Evolutionary conservation across 495 filamentous ascomycete species (phyloP), one percentile per base, ranked within the genome.

Genomic region (Penicillium lividum): DNA sequence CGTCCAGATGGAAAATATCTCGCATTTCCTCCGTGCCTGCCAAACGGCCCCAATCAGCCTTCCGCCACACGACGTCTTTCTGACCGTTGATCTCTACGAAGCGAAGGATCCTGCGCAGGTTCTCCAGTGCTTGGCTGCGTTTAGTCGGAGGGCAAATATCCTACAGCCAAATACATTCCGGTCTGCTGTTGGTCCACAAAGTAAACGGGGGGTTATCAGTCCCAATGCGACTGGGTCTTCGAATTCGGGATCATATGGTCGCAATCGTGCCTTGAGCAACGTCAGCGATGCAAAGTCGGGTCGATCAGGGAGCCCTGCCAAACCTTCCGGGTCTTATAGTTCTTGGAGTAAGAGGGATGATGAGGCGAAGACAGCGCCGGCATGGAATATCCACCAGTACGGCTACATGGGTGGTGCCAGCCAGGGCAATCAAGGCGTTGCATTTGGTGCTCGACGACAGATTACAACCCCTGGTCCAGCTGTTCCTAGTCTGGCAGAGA

Each of bases 1-100:
- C 73, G 93, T 98, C 33, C 95, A 98, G 73, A 98, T 97, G 94
- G 94, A 99, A 70, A 98, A 99, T 65, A 97, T 99, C 67, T 95
- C 93, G 8, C 90, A 94, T 68, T 99, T 97, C 77, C 86, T 99
- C 48, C 86, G 85, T 63, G 90, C 92, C 50, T 92, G 91, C 74
- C 89, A 96, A 71, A 75, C 80, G 40, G 85, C 89, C 29, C 94
- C 95, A 4, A 79, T 99, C 33, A 90, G 86, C 70, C 83, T 99
- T 38, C 92, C 91, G 31, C 84, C 93, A 4, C 95, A 98, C 76
- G 95, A 99, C 70, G 83, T 93, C 61, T 99, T 99, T 74, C 85
- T 97, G 57, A 99, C 95, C 4, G 95, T 98, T 61, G 95, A 99
- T 74, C 84, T 99, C 45, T 98, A 89, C 78, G 95, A 99, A 73